These are phyloP conservation scores for Aspergillus caelatus DNA, from an alignment of 2,329 filamentous ascomycete genomes.

Conservation along the genomic window DNA sequence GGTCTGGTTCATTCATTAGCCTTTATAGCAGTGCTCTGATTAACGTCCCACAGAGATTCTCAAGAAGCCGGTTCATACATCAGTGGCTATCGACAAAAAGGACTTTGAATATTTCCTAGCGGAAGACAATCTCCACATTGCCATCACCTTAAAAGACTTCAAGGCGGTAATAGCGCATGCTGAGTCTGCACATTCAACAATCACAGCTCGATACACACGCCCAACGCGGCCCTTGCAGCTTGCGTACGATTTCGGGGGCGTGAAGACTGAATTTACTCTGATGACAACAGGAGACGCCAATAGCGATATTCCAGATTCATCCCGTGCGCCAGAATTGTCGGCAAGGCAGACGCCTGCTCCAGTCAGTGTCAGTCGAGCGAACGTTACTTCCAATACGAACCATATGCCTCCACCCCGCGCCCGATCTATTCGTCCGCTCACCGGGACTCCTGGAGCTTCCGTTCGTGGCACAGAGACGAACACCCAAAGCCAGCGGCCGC, in stretches of 20 bases:
- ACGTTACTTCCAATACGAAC: constrained; percentile 17
- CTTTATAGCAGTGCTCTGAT: constrained; percentile 11
- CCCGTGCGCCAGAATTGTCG: constrained; percentile 43
- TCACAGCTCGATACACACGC: constrained; percentile 62
- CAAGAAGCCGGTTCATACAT: constrained; percentile 67
- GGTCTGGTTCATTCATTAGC: constrained; percentile 37
- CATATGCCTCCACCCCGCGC: constrained; percentile 36
- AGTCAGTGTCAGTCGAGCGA: constrained; percentile 24
- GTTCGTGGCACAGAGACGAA: constrained; percentile 25
- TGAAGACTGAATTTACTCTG: constrained; percentile 63
- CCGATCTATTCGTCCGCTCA: constrained; percentile 36
- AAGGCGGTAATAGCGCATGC: constrained; percentile 66
- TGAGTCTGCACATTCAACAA: constrained; percentile 57
- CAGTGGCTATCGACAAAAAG: constrained; percentile 62
- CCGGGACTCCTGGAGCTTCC: constrained; percentile 27
- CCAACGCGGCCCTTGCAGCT: constrained; percentile 64
- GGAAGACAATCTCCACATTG: constrained; percentile 62
- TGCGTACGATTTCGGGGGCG: constrained; percentile 58
- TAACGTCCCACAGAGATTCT: constrained; percentile 56
- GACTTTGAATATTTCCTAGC: constrained; percentile 65
- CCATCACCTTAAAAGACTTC: constrained; percentile 68
- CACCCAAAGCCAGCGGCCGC: constrained; percentile 26
- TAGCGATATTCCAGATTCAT: constrained; percentile 42
- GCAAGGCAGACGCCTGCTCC: constrained; percentile 42
- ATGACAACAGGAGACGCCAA: constrained; percentile 65